These are phyloP conservation scores for Rhodomyrtus psidioides DNA, from an alignment of 441 rosid species.

Conservation along the genomic window DNA sequence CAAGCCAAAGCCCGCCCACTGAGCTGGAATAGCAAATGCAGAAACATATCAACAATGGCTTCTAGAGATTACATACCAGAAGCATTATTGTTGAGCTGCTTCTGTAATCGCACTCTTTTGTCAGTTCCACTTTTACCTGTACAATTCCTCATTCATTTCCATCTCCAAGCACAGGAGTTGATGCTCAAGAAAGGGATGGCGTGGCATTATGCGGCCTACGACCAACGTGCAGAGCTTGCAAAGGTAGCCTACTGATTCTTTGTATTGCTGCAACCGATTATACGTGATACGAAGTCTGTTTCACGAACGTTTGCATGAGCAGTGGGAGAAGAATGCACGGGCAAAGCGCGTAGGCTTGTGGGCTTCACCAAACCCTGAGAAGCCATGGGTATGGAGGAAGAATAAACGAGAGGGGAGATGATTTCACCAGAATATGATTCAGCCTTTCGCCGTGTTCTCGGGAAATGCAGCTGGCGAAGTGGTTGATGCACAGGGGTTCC, in stretches of 20 bases:
- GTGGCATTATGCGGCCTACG: slow-evolving; percentile 73
- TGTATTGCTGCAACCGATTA: not conserved
- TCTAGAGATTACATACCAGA: not conserved
- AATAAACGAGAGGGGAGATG: slow-evolving; percentile 38
- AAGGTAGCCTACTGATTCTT: slow-evolving; percentile 16
- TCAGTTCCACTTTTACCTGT: not conserved
- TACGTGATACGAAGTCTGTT: not conserved
- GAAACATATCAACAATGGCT: not conserved
- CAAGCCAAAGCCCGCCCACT: not conserved
- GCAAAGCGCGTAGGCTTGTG: slow-evolving; percentile 60
- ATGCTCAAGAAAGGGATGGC: slow-evolving; percentile 80
- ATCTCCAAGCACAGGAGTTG: slow-evolving; percentile 29
- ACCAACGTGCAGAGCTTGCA: slow-evolving; percentile 47
- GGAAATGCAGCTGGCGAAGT: not conserved
- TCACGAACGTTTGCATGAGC: not conserved
- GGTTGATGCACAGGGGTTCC: not conserved
- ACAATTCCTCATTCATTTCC: not conserved
- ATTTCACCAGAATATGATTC: not conserved
- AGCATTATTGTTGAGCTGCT: not conserved
- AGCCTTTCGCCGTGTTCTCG: not conserved
- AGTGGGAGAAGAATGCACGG: slow-evolving; percentile 85
- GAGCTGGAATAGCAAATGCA: not conserved
- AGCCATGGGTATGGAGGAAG: slow-evolving; percentile 79
- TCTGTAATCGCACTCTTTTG: not conserved
- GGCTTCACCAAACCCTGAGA: slow-evolving; percentile 64